Evolutionary conservation across 768 basidiomycete species (phyloP).

Genomic region (Tricholoma sp.): DNA sequence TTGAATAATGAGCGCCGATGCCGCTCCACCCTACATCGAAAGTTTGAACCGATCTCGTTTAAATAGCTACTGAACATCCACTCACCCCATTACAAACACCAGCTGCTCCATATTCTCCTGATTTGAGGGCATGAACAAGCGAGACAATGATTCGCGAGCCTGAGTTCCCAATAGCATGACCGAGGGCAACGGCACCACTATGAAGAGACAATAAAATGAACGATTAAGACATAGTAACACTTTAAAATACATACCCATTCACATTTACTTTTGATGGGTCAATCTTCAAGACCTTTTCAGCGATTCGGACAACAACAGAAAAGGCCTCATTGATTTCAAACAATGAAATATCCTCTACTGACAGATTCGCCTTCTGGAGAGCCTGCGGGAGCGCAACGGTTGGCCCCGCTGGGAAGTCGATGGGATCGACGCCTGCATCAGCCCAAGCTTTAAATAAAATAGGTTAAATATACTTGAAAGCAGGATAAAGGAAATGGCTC

Average conservation of each 20-base stretch:
- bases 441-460: conserved; percentile 67
- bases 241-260: conserved; percentile 56
- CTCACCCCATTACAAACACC: conserved; percentile 96
- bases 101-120: conserved; percentile 91
- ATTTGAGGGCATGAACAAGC: conserved; percentile 83
- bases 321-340: conserved; percentile 99
- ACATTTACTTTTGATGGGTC: conserved; percentile 88
- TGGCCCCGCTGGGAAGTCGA: conserved; percentile 96
- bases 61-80: conserved; percentile 12
- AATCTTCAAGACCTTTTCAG: conserved; percentile 81
- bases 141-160: conserved; percentile 94
- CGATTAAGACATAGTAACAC: conserved; percentile 1
- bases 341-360: conserved; percentile 75
- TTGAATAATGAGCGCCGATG: conserved; percentile 87
- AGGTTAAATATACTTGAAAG: conserved; percentile 5
- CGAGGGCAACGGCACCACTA: conserved; percentile 91
- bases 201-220: conserved; percentile 29
- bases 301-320: conserved; percentile 87
- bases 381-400: conserved; percentile 88
- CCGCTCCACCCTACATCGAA: conserved; percentile 74
- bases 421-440: conserved; percentile 93
- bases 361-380: conserved; percentile 80
- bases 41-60: conserved; percentile 10
- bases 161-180: conserved; percentile 95
- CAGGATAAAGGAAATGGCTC: conserved; percentile 26